phyloP scores from a whole-genome alignment of 2,329 filamentous ascomycete species.

The Fusarium nygamai region DNA sequence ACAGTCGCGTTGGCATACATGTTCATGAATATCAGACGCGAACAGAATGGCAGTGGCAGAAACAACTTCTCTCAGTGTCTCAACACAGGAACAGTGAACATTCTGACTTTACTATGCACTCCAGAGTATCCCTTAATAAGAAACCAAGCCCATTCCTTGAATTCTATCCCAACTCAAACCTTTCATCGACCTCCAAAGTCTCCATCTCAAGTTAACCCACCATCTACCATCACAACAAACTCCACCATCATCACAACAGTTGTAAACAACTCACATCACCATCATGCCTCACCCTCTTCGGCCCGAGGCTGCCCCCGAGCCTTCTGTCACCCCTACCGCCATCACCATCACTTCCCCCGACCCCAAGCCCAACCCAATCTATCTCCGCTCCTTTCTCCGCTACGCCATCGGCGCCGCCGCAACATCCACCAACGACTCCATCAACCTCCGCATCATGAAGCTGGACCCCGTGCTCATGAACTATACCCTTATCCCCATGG shows the following conservation, averaged over 20 bases:
- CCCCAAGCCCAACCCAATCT: not conserved
- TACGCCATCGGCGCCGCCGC: not conserved
- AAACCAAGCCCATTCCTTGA: fast-evolving
- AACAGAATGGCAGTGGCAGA: not conserved
- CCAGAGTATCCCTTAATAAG: too few relatives aligned
- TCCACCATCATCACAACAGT: fast-evolving
- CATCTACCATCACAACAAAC: not conserved
- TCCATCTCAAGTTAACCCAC: not conserved
- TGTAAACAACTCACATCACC: fast-evolving
- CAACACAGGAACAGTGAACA: fast-evolving
- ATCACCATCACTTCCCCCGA: not conserved
- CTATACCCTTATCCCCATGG: not conserved
- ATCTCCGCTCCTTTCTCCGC: not conserved
- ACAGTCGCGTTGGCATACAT: too few relatives aligned
- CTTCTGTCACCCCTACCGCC: not conserved
- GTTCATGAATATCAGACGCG: not conserved
- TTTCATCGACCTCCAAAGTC: not conserved
- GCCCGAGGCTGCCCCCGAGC: too few relatives aligned
- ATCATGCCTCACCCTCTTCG: not conserved
- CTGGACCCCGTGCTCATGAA: not conserved
- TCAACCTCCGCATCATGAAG: not conserved
- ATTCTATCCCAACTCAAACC: fast-evolving
- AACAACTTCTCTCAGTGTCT: not conserved
- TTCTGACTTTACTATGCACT: fast-evolving
- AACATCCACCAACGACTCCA: not conserved